Evolutionary conservation across 805 yeast species (phyloP), one percentile per base, ranked within the genome.

Genomic region (Saturnispora besseyi): DNA sequence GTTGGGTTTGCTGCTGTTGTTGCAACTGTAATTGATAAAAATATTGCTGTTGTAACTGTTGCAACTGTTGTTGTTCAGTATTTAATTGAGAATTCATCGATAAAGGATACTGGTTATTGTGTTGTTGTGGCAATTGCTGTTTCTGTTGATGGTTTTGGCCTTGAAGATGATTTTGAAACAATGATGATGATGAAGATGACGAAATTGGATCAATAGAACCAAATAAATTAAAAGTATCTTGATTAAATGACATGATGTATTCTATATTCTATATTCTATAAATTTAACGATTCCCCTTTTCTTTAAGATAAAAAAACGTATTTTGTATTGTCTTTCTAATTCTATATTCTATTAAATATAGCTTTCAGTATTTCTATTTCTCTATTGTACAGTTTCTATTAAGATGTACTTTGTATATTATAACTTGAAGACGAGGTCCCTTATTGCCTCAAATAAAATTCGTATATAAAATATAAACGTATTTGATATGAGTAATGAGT

Each of bases 1-100:
- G 52, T 9, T 52, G 51, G 44, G 50, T 33, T 47, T 48, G 51
- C 15, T 50, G 49, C 13, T 41, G 44, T 33, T 50, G 53, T 34
- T 50, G 50, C 12, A 50, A 13, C 7, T 50, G 53, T 28, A 51
- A 36, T 21, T 51, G 53, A 29, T 47, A 51, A 5, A 51, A 33
- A 21, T 51, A 48, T 13, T 51, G 53, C 41, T 51, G 53, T 34
- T 51, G 55, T 24, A 41, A 29, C 7, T 26, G 33, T 15, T 41
- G 40, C 21, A 36, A 18, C 6, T 36, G 42, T n/a, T 38, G 42
- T 5, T 38, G 42, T 7, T 38, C 42, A 3, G 42, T 22, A 26
- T 24, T 38, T n/a, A 38, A 12, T 38, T 38, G 42, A 26, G 29
- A 26, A 26, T 26, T 26, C 29, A 26, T 26, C 12, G 42, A 38